Percentiles rank a stretch among this genome's conserved stretches.
Evolutionary conservation across 1,284 basidiomycete species (phyloP).

Genomic region (Hortiboletus rubellus): DNA sequence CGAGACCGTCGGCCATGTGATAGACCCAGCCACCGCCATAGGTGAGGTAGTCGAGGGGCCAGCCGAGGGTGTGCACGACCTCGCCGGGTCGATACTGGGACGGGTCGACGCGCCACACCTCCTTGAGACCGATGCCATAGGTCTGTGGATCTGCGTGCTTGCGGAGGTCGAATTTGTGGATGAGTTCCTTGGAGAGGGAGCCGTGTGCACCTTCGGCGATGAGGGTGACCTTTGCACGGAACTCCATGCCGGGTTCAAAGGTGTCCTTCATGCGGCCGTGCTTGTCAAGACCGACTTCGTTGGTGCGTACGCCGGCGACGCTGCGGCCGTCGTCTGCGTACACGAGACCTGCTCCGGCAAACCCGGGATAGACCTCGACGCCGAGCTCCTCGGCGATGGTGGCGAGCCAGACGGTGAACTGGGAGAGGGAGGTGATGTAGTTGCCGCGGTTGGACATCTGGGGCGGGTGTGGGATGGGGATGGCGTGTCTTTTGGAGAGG

Average conservation of each 20-base stretch:
- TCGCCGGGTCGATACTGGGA: conserved; percentile 81
- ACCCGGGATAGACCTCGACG: conserved; percentile 97
- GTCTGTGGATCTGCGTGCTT: conserved; percentile 88
- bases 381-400: conserved; percentile 88
- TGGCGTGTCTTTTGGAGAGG: conserved; percentile 69
- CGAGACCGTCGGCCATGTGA: conserved; percentile 93
- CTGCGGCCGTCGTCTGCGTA: conserved; percentile 57
- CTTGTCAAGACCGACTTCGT: conserved; percentile 92
- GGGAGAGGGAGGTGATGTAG: conserved; percentile 90
- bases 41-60: conserved; percentile 83
- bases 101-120: conserved; percentile 91
- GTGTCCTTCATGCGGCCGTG: conserved; percentile 79
- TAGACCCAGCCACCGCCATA: conserved; percentile 97
- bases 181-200: conserved; percentile 81
- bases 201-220: conserved; percentile 97
- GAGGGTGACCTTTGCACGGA: conserved; percentile 92
- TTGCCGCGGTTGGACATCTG: conserved; percentile 97
- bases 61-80: conserved; percentile 93
- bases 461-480: conserved; percentile 94
- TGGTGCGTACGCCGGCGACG: conserved; percentile 87
- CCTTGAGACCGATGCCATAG: conserved; percentile 96
- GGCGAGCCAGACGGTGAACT: conserved; percentile 88
- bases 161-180: conserved; percentile 78
- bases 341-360: conserved; percentile 85
- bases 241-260: conserved; percentile 98